Evolutionary conservation across 805 yeast species (phyloP), one percentile per base, ranked within the genome.

Genomic region (Pichia pseudocactophila): DNA sequence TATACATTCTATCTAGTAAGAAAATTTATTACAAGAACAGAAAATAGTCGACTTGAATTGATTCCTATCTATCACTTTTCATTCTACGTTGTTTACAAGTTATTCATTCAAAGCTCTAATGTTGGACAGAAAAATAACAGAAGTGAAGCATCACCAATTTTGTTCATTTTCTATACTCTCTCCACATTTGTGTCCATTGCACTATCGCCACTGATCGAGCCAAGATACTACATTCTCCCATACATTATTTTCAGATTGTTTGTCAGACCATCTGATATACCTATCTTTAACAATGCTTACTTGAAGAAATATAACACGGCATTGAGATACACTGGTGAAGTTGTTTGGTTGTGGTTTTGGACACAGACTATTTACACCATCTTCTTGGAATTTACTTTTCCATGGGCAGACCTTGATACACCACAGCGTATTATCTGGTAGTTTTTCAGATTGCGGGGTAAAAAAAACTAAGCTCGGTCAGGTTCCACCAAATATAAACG

Each of bases 151-250:
- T 57, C 61, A 9, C 52, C 62, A 2, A 51, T 70, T 4, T 58
- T 80, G n/a, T 68, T 73, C 34, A 40, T 75, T 5, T 72, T 78
- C 0, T 78, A 70, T 45, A 41, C 77, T 2, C 59, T 62, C 0
- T 80, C 88, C 34, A 66, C 76, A 0, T 52, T 69, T 1, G 58
- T 76, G 6, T 82, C 92, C 0, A 67, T 92, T 17, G 74, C 83
- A 0, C 96, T 97, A 17, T 80, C 96, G 0, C 98, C 97, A 5
- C 67, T 92, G 49, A 80, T 92, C 55, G 98, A 92, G 61, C 96
- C 97, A 38, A 74, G 98, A 44, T 92, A 92, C 59, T 92, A 82
- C 59, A 84, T 90, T 38, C 53, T 87, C 5, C 97, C 97, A 4
- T 78, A 75, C 56, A 58, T 83, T 11, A 60, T 88, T 32, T 87